A percentile compares a stretch with the other conserved stretches of the same genome.
Conservation (phyloP, 768 basidiomycete species). For the Rhizopogon sp. region DNA sequence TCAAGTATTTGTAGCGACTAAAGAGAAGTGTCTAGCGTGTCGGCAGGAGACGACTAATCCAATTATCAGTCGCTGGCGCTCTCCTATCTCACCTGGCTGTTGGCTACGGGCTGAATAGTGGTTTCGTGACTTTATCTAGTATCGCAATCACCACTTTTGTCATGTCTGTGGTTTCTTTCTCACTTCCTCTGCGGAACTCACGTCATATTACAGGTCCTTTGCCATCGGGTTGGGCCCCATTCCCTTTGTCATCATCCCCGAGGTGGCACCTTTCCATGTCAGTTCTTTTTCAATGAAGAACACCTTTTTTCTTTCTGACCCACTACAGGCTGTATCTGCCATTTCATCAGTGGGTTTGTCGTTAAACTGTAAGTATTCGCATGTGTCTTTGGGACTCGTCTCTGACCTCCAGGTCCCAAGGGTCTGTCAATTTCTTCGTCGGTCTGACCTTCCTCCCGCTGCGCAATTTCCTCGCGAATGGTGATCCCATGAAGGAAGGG, state of each 20-base stretch:
- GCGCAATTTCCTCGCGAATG: slow-evolving; percentile 65
- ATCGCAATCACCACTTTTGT: slow-evolving; percentile 76
- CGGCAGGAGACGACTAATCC: slow-evolving; percentile 68
- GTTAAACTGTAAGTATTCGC: slow-evolving; percentile 51
- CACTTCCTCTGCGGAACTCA: neutral
- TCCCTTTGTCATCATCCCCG: slow-evolving; percentile 89
- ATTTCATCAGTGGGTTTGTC: slow-evolving; percentile 73
- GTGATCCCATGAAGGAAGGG: slow-evolving; percentile 62
- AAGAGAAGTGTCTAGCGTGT: slow-evolving; percentile 43
- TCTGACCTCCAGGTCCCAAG: slow-evolving; percentile 30
- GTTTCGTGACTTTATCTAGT: slow-evolving; percentile 58
- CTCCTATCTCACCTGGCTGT: slow-evolving; percentile 60
- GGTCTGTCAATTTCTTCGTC: slow-evolving; percentile 82
- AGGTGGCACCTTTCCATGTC: slow-evolving; percentile 79
- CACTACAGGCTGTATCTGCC: slow-evolving; percentile 66
- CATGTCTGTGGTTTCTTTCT: slow-evolving; percentile 40
- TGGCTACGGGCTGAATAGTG: slow-evolving; percentile 65
- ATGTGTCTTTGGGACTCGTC: neutral
- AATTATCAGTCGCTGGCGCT: slow-evolving; percentile 61
- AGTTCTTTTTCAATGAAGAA: slow-evolving; percentile 22
- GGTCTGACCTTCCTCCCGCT: slow-evolving; percentile 84
- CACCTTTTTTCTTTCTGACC: neutral
- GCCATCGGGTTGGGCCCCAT: slow-evolving; percentile 88
- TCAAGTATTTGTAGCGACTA: slow-evolving; percentile 1
- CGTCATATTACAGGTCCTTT: slow-evolving; percentile 55